Evolutionary conservation across 306 rosid species (phyloP), one percentile per base, ranked within the genome.

Genomic region (Fragaria iinumae): DNA sequence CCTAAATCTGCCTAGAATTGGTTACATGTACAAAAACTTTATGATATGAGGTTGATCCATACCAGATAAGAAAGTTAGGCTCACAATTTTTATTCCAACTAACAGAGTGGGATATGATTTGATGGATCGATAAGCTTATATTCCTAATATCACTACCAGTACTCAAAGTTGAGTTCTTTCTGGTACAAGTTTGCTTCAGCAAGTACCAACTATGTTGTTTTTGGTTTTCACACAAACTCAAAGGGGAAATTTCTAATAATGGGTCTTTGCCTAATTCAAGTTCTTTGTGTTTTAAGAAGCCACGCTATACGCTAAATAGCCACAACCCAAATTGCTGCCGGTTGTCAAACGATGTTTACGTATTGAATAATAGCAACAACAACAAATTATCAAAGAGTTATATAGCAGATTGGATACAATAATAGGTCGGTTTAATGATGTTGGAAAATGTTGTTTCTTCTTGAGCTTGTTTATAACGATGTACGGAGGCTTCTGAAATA

Each of bases 1-100:
- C 79, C 81, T 67, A 78, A 82, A 69, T 82, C 77, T 77, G 71
- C 76, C 62, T 63, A 74, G 34, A 79, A 77, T 49, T 67, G 56
- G 78, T 56, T 48, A 57, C 74, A 45, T 34, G 70, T 20, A 36
- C 25, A 43, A 65, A 38, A 65, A 38, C 47, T 65, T 65, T 18
- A 32, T 11, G 16, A 27, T n/a, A 23, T 72, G 44, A 16, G 60
- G 64, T 59, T 50, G 39, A 52, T 52, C 71, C 62, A 38, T 69
- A 52, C 34, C 32, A 67, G 44, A 67, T 3, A 36, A 67, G n/a
- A 5, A 67, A 75, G 45, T 47, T 63, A 32, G 63, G 75, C 62
- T 32, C 18, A 60, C 32, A 3, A 18, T 49, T 69, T 39, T 57
- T 27, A 34, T 55, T 29, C 38, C 64, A 38, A 57, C 25, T n/a